Evolutionary conservation across 148 eudicot species (phyloP).

Genomic region (Hydrangea macrophylla): DNA sequence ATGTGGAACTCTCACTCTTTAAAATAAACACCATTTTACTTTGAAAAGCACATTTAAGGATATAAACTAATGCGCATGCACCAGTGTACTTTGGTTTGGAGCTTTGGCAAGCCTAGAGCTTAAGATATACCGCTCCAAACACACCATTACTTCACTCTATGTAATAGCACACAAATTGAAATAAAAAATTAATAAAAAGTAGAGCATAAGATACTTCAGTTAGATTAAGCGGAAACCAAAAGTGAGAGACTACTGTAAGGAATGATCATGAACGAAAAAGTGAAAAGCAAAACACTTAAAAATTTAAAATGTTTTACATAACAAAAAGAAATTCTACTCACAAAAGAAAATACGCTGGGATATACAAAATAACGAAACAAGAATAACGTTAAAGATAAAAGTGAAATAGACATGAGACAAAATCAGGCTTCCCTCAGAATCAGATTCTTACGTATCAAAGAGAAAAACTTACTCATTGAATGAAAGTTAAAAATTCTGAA

Average conservation of each 20-base stretch:
- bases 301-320: background rate
- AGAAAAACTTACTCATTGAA: background rate
- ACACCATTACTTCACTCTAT: too few relatives aligned
- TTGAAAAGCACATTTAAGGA: too few relatives aligned
- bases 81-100: too few relatives aligned
- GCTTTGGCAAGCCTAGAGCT: too few relatives aligned
- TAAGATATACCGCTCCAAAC: too few relatives aligned
- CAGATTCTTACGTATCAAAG: background rate
- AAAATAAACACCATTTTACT: too few relatives aligned
- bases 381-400: background rate
- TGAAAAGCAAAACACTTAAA: background rate
- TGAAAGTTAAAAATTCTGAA: background rate
- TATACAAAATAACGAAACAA: background rate
- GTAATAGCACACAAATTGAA: too few relatives aligned
- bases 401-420: background rate
- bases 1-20: too few relatives aligned
- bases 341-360: background rate
- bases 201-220: too few relatives aligned
- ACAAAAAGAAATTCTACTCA: background rate
- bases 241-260: background rate
- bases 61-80: too few relatives aligned
- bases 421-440: conserved; percentile 2
- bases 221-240: too few relatives aligned
- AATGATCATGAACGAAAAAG: background rate
- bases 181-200: too few relatives aligned